A percentile compares a stretch with the other conserved stretches of the same genome.
These are phyloP conservation scores for Fusarium compactum DNA, from an alignment of 2,329 filamentous ascomycete genomes.

Conservation along the genomic window DNA sequence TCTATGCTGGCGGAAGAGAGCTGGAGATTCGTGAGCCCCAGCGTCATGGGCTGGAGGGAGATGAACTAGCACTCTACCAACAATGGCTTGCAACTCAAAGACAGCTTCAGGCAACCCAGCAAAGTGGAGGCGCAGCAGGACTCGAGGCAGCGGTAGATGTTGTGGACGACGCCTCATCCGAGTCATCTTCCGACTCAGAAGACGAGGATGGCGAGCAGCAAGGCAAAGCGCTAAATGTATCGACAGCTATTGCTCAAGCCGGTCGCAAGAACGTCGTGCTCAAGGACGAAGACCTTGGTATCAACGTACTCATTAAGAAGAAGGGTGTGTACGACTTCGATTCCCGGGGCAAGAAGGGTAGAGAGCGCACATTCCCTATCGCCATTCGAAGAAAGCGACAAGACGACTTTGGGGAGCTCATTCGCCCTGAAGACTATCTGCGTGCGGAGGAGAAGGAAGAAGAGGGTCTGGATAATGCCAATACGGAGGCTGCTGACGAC, in stretches of 20 bases:
- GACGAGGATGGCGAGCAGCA: constrained; percentile 92
- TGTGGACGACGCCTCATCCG: constrained; percentile 86
- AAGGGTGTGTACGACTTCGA: constrained; percentile 96
- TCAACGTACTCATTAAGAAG: constrained; percentile 89
- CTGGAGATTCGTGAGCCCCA: constrained; percentile 71
- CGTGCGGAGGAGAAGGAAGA: constrained; percentile 90
- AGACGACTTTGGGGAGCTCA: constrained; percentile 95
- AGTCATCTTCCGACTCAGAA: constrained; percentile 87
- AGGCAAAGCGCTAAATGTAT: constrained; percentile 90
- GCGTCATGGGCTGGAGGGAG: constrained; percentile 75
- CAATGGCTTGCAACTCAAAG: constrained; percentile 91
- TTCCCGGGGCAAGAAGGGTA: constrained; percentile 88
- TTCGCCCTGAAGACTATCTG: constrained; percentile 92
- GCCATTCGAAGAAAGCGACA: constrained; percentile 81
- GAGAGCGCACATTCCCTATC: constrained; percentile 92
- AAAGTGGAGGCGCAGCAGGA: constrained; percentile 74
- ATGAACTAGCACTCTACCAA: constrained; percentile 85
- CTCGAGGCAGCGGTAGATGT: constrained; percentile 79
- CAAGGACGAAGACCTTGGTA: constrained; percentile 89
- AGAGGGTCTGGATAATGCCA: constrained; percentile 68
- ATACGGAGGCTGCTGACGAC: constrained; percentile 62
- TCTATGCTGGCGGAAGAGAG: constrained; percentile 72
- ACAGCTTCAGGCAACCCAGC: constrained; percentile 85
- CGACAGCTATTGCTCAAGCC: constrained; percentile 84
- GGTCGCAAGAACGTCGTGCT: constrained; percentile 87